phyloP scores from a whole-genome alignment of 768 basidiomycete species.

The Suillus placidus region DNA sequence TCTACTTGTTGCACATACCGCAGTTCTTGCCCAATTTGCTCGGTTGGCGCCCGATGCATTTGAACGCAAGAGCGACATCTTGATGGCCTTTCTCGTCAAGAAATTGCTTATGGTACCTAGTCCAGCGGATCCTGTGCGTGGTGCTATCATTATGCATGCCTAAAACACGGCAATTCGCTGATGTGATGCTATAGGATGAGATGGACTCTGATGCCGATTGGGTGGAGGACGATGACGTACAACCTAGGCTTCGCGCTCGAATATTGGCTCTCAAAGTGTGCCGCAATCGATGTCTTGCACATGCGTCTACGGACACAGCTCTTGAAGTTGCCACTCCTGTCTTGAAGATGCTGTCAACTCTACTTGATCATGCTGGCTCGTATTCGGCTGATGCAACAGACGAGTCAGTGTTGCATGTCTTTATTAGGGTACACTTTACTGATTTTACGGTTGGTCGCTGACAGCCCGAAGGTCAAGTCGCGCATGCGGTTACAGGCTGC shows the following conservation, averaged over 20 bases:
- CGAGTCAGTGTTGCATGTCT: slow-evolving; percentile 41
- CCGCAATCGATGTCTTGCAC: slow-evolving; percentile 77
- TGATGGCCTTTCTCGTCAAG: slow-evolving; percentile 74
- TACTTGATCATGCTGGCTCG: slow-evolving; percentile 73
- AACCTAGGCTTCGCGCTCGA: slow-evolving; percentile 65
- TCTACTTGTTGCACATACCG: slow-evolving; percentile 62
- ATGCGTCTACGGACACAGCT: slow-evolving; percentile 58
- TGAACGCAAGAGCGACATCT: slow-evolving; percentile 73
- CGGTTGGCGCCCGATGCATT: slow-evolving; percentile 70
- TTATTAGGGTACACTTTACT: slow-evolving; percentile 10
- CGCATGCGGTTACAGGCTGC: slow-evolving; percentile 86
- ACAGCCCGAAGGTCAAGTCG: slow-evolving; percentile 63
- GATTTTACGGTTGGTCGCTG: slow-evolving; percentile 10
- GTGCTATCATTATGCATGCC: background rate
- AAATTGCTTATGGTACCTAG: slow-evolving; percentile 64
- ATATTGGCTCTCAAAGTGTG: slow-evolving; percentile 79
- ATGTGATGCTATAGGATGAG: slow-evolving; percentile 43
- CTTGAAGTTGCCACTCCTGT: slow-evolving; percentile 73
- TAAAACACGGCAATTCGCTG: background rate
- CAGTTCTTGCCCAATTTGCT: slow-evolving; percentile 76
- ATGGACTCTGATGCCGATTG: slow-evolving; percentile 74
- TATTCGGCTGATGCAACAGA: slow-evolving; percentile 56
- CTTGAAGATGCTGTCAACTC: slow-evolving; percentile 69
- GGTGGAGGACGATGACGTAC: slow-evolving; percentile 67
- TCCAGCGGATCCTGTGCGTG: slow-evolving; percentile 48